These are phyloP conservation scores for Aquilaria agallochum DNA, from an alignment of 441 rosid species.

Conservation along the genomic window DNA sequence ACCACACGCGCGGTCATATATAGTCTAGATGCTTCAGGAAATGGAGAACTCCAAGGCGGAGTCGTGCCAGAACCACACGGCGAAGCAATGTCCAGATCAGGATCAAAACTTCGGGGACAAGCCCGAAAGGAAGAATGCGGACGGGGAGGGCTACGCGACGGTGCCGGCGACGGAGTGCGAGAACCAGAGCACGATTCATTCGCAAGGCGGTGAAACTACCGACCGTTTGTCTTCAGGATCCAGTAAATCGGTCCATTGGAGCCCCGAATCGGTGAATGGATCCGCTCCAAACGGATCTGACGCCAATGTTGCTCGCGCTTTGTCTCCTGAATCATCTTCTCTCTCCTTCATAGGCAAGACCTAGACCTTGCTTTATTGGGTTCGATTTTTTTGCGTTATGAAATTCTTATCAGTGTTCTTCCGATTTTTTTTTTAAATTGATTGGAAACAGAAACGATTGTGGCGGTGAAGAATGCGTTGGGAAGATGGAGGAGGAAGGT, in stretches of 20 bases:
- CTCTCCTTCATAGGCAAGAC: slow-evolving; percentile 26
- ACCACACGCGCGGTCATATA: no score
- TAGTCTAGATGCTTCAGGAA: no score
- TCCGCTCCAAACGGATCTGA: slow-evolving; percentile 47
- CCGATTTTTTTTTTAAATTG: neutral
- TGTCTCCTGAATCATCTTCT: slow-evolving; percentile 27
- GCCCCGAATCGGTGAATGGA: slow-evolving; percentile 63
- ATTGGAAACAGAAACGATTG: slow-evolving; percentile 45
- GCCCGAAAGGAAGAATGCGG: slow-evolving; percentile 18
- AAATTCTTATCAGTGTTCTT: neutral
- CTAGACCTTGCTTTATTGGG: neutral
- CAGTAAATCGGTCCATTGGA: slow-evolving; percentile 72
- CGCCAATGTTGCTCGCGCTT: slow-evolving; percentile 41
- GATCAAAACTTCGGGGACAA: neutral
- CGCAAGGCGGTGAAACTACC: slow-evolving; percentile 5
- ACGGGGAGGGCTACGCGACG: slow-evolving; percentile 21
- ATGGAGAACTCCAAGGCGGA: no score
- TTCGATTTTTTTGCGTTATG: neutral
- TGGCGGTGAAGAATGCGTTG: slow-evolving; percentile 45
- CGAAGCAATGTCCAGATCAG: slow-evolving; percentile 15
- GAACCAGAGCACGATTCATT: slow-evolving; percentile 3
- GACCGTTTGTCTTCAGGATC: slow-evolving; percentile 28
- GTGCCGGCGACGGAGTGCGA: slow-evolving; percentile 18
- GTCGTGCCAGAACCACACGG: neutral
- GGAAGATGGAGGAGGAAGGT: slow-evolving; percentile 77